Evolutionary conservation across 2,329 filamentous ascomycete species (phyloP).

Genomic region (Aaosphaeria arxii): DNA sequence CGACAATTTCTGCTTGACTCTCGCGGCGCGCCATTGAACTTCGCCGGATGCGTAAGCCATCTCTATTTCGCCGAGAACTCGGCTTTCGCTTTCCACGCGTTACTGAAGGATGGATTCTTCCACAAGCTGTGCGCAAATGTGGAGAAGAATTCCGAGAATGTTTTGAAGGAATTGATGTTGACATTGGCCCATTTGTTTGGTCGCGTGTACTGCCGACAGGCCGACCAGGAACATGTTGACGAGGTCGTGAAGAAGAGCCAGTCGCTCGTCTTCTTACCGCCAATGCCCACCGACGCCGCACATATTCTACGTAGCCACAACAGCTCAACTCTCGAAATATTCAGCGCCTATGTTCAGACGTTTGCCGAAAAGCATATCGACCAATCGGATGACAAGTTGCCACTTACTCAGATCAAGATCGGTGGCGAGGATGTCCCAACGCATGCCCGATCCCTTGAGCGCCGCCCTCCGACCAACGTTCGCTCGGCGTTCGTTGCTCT

Average conservation of each 20-base stretch:
- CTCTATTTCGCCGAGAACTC: conserved; percentile 75
- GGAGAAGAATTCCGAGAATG: conserved; percentile 46
- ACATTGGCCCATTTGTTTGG: conserved; percentile 70
- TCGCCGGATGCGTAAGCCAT: conserved; percentile 67
- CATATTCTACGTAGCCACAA: conserved; percentile 62
- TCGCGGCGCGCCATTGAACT: conserved; percentile 65
- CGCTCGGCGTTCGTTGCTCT: conserved; percentile 70
- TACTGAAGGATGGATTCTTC: conserved; percentile 71
- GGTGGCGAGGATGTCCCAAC: conserved; percentile 31
- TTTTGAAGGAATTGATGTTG: conserved; percentile 61
- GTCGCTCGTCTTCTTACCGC: conserved; percentile 64
- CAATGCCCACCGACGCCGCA: conserved; percentile 57
- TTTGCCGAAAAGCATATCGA: conserved; percentile 64
- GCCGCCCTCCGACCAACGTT: conserved; percentile 45
- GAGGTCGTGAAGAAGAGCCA: conserved; percentile 55
- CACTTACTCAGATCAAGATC: conserved; percentile 54
- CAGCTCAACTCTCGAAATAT: conserved; percentile 61
- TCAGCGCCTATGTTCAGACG: conserved; percentile 65
- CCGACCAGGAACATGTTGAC: conserved; percentile 47
- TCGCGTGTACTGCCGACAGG: conserved; percentile 52
- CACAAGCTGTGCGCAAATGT: conserved; percentile 60
- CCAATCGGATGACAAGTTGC: conserved; percentile 54
- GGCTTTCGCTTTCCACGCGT: conserved; percentile 72
- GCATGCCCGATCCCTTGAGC: conserved; percentile 5
- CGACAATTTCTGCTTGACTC: conserved; percentile 63